A percentile compares a stretch with the other conserved stretches of the same genome.
Conservation (phyloP, 108 stramenopile genomes). For the Cyclotella choctawhatcheeana region DNA sequence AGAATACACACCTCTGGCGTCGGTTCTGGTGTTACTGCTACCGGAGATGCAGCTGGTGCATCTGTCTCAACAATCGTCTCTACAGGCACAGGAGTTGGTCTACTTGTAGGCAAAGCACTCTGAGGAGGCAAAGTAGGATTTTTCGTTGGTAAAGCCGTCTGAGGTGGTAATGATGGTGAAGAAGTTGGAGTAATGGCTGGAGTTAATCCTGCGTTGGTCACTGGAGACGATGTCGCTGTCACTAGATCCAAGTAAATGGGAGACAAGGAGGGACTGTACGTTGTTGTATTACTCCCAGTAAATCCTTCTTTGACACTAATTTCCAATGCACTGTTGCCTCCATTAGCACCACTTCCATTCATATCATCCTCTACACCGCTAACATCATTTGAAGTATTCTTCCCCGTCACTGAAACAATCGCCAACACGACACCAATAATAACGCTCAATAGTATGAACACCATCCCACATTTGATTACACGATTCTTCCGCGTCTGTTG, state of each 20-base stretch:
- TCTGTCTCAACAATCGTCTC: background rate
- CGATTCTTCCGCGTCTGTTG: constrained; percentile 24
- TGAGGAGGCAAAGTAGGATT: constrained; percentile 21
- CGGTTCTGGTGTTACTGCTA: background rate
- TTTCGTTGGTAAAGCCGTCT: constrained; percentile 16
- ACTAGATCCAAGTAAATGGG: constrained; percentile 18
- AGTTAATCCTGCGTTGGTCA: background rate
- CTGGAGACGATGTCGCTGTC: constrained; percentile 21
- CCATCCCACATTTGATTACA: constrained; percentile 29
- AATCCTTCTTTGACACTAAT: constrained; percentile 6
- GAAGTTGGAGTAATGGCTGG: background rate
- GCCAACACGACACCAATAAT: constrained; percentile 40
- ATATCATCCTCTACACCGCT: background rate
- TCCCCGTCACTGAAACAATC: constrained; percentile 12
- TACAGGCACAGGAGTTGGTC: constrained; percentile 6
- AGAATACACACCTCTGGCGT: background rate
- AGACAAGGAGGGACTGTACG: constrained; percentile 1
- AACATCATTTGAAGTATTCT: constrained; percentile 6
- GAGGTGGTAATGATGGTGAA: constrained; percentile 11
- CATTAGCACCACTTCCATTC: background rate
- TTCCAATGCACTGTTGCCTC: constrained; percentile 12
- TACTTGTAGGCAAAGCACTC: constrained; percentile 15
- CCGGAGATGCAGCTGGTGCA: background rate
- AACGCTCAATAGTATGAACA: constrained; percentile 30
- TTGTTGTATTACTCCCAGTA: constrained; percentile 3